Conservation (phyloP, 768 basidiomycete species). For the Lentinula raphanica region DNA sequence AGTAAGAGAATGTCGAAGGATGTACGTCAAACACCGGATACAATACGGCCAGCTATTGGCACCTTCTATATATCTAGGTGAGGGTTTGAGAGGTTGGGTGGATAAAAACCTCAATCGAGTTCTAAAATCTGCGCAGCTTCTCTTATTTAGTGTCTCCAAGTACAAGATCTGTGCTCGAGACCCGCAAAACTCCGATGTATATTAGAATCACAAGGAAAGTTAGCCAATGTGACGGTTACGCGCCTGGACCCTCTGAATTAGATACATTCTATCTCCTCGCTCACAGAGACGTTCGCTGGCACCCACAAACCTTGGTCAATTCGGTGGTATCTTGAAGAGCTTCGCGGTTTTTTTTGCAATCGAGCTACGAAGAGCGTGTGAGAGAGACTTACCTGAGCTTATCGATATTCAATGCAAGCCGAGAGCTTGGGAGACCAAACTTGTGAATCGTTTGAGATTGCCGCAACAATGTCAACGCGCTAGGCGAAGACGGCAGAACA, state of each 20-base stretch:
- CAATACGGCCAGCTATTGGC: neutral
- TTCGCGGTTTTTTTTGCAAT: too few relatives aligned
- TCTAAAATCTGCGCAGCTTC: neutral
- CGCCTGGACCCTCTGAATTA: neutral
- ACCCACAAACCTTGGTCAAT: too few relatives aligned
- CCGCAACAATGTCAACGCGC: conserved; percentile 2
- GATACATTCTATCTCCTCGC: neutral
- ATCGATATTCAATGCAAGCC: too few relatives aligned
- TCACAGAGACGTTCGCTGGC: too few relatives aligned
- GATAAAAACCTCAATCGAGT: neutral
- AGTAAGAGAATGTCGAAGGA: neutral
- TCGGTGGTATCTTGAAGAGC: too few relatives aligned
- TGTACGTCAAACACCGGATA: neutral
- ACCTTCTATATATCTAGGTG: neutral
- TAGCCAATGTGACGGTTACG: neutral
- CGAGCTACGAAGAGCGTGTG: too few relatives aligned
- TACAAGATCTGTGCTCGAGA: neutral
- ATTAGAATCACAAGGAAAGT: neutral
- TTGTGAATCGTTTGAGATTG: neutral
- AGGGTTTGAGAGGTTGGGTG: neutral
- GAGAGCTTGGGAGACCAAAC: too few relatives aligned
- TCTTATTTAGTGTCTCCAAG: neutral
- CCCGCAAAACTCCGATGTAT: neutral
- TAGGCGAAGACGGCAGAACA: conserved; percentile 1
- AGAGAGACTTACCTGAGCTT: too few relatives aligned